phyloP scores from a whole-genome alignment of 2,329 filamentous ascomycete genomes.

The Cryphonectria carpinicola region DNA sequence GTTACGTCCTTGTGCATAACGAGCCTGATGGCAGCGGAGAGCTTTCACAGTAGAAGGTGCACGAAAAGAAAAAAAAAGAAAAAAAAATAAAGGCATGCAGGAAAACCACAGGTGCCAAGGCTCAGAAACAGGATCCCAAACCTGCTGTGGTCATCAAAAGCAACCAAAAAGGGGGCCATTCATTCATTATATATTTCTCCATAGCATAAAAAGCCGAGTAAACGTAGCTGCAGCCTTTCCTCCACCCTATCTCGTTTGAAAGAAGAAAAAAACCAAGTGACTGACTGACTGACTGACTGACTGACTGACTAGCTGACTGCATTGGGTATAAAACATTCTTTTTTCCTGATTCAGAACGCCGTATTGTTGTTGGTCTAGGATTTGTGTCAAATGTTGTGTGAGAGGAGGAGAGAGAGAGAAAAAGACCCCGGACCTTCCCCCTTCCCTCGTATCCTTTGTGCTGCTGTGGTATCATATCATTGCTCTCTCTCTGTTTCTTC shows the following conservation, averaged over 20 bases:
- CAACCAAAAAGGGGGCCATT: not conserved
- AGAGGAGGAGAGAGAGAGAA: not conserved
- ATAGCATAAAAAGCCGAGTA: not conserved
- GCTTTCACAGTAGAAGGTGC: not conserved
- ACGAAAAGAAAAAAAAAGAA: not conserved
- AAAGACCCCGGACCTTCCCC: not conserved
- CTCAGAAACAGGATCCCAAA: not conserved
- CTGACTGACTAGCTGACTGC: not conserved
- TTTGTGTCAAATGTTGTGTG: not conserved
- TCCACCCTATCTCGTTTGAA: not conserved
- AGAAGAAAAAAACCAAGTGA: not conserved
- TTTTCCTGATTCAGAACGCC: not conserved
- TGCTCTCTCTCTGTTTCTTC: not conserved
- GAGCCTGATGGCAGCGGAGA: not conserved
- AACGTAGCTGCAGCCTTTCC: not conserved
- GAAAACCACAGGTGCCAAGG: not conserved
- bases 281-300: not conserved
- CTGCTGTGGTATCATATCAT: not conserved
- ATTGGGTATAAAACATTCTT: constrained; percentile 3
- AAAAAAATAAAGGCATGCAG: too few species aligned
- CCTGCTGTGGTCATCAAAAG: not conserved
- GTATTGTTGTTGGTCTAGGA: not conserved
- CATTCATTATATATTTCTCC: not conserved
- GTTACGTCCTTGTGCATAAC: not conserved
- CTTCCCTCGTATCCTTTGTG: not conserved